phyloP scores from a whole-genome alignment of 305 asterid genomes.

The Fraxinus dipetala region DNA sequence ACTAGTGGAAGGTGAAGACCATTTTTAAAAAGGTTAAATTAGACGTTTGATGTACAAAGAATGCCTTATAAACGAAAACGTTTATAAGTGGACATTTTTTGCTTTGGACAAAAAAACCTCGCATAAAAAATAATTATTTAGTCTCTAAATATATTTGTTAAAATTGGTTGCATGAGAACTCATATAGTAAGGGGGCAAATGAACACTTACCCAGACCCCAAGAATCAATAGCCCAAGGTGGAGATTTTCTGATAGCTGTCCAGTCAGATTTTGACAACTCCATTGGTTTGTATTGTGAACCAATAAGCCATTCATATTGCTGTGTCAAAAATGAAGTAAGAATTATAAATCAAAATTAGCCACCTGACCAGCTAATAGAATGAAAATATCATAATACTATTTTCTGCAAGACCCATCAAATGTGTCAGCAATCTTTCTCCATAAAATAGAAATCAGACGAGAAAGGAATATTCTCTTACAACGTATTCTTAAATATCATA shows the following conservation, averaged over 20 bases:
- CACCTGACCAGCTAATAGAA: slow-evolving; percentile 17
- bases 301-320: slow-evolving; percentile 99
- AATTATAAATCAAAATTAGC: slow-evolving; percentile 17
- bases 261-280: slow-evolving; percentile 91
- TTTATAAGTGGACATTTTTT: not conserved
- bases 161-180: not conserved
- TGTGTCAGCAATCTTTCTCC: slow-evolving; percentile 7
- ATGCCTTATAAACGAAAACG: not conserved
- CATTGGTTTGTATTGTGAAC: slow-evolving; percentile 88
- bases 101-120: not conserved
- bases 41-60: not conserved
- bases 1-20: not conserved
- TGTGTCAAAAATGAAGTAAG: slow-evolving; percentile 35
- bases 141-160: not conserved
- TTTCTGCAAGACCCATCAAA: slow-evolving; percentile 8
- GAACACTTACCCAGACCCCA: slow-evolving; percentile 93
- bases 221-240: slow-evolving; percentile 95
- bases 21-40: not conserved
- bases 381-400: not conserved
- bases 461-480: slow-evolving; percentile 8
- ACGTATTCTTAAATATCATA: not conserved
- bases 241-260: slow-evolving; percentile 80
- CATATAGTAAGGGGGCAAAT: slow-evolving; percentile 8
- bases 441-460: not conserved
- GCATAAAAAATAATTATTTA: not conserved